Evolutionary conservation across 805 yeast genomes (phyloP).

Genomic region (Pichia rugopelliculosa): DNA sequence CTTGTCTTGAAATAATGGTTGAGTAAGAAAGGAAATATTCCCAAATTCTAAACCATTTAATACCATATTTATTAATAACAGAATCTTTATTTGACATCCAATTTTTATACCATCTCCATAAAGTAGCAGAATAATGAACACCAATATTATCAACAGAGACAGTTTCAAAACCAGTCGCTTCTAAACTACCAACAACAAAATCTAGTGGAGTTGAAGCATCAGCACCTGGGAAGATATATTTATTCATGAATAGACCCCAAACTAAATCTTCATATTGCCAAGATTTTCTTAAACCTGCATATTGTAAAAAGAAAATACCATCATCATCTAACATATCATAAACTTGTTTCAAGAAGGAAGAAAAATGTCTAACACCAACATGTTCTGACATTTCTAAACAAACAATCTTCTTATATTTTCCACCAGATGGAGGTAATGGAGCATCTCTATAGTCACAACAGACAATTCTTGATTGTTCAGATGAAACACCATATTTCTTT

Average conservation of each 20-base stretch:
- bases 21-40: conserved; percentile 82
- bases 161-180: conserved; percentile 80
- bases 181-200: conserved; percentile 69
- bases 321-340: conserved; percentile 86
- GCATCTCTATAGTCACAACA: conserved; percentile 89
- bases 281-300: conserved; percentile 81
- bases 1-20: conserved; percentile 83
- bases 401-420: conserved; percentile 73
- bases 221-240: conserved; percentile 94
- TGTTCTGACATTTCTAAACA: conserved; percentile 96
- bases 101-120: conserved; percentile 93
- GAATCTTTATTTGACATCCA: conserved; percentile 80
- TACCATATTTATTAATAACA: conserved; percentile 73
- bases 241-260: conserved; percentile 96
- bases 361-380: conserved; percentile 83
- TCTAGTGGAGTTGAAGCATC: conserved; percentile 93
- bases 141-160: conserved; percentile 82
- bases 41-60: conserved; percentile 91
- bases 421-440: conserved; percentile 58
- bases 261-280: conserved; percentile 93
- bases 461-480: conserved; percentile 65
- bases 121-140: conserved; percentile 84
- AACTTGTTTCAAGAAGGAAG: conserved; percentile 69
- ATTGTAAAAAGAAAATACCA: conserved; percentile 80
- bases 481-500: conserved; percentile 56